These are phyloP conservation scores for Smallanthus sonchifolius DNA, from an alignment of 129 eudicot species.

Conservation along the genomic window DNA sequence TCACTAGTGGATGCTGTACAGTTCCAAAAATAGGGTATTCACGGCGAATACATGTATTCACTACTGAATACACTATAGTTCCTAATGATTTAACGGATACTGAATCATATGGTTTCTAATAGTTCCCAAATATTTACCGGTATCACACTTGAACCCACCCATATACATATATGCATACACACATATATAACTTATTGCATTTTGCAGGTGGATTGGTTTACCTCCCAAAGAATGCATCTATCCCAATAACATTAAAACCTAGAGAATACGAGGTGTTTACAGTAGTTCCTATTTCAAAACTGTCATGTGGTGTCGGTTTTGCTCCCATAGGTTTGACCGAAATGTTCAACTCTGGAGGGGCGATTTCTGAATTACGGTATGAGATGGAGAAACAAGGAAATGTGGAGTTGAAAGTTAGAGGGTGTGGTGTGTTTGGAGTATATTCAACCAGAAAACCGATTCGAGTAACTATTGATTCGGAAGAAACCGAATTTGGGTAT, in stretches of 20 bases:
- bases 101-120: no score
- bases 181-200: not conserved
- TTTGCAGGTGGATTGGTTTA: conserved; percentile 64
- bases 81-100: no score
- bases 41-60: no score
- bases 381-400: conserved; percentile 37
- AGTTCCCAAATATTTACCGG: not conserved
- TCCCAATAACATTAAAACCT: conserved; percentile 56
- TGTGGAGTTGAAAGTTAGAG: conserved; percentile 54
- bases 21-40: no score
- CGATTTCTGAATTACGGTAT: conserved; percentile 52
- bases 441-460: conserved; percentile 60
- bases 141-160: not conserved
- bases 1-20: not conserved
- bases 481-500: conserved; percentile 50
- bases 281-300: conserved; percentile 55
- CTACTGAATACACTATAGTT: no score
- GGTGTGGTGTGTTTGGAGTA: conserved; percentile 74
- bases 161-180: not conserved
- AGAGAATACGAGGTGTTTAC: conserved; percentile 82
- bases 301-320: conserved; percentile 45
- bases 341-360: conserved; percentile 96
- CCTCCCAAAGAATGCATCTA: conserved; percentile 63
- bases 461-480: conserved; percentile 37
- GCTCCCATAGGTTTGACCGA: conserved; percentile 76